Evolutionary conservation across 2,329 filamentous ascomycete genomes (phyloP), one percentile per base, ranked within the genome.

Genomic region (Cryphonectria carpinicola): DNA sequence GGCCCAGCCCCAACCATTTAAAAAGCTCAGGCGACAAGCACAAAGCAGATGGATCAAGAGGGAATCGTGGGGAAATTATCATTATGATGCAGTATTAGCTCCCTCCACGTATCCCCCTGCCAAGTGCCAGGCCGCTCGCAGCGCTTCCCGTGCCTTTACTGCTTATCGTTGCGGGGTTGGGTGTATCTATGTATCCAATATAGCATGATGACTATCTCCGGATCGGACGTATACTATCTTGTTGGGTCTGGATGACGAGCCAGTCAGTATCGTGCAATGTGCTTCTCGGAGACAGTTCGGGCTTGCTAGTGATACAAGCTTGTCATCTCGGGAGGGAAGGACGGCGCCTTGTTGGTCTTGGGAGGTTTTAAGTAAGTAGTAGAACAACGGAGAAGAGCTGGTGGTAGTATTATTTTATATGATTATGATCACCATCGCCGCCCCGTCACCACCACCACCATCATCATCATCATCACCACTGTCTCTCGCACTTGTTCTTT

Each of bases 91-190:
- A 49, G 19, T 49, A 11, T 52, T 61, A 54, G 62, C 32, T 39
- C 49, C 52, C 46, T 25, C 35, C 25, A 52, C 49, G 39, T 67
- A 46, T 41, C 60, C 37, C 60, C 19, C 60, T 22, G 19, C 46
- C 46, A 7, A 49, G 22, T 49, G 58, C 60, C 32, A 62, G 13
- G 10, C 22, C 8, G 60, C 37, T 22, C 35, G 60, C 32, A 32
- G 32, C 32, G 32, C 32, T 17, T 32, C 19, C 37, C 28, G 46
- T 49, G 46, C 46, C 17, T n/a, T 49, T n/a, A 10, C 46, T n/a
- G 67, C 65, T 72, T 72, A 72, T 72, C 71, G n/a, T 66, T 70
- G 71, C 68, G 71, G 71, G 71, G 71, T 70, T 66, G 10, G 22
- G 25, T 65, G 43, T 52, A 39, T 67, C 56, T 43, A 43, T 25